Base-by-base conservation (phyloP, 192 early-diverging fungal genomes). In the Allomyces macrogynus region DNA sequence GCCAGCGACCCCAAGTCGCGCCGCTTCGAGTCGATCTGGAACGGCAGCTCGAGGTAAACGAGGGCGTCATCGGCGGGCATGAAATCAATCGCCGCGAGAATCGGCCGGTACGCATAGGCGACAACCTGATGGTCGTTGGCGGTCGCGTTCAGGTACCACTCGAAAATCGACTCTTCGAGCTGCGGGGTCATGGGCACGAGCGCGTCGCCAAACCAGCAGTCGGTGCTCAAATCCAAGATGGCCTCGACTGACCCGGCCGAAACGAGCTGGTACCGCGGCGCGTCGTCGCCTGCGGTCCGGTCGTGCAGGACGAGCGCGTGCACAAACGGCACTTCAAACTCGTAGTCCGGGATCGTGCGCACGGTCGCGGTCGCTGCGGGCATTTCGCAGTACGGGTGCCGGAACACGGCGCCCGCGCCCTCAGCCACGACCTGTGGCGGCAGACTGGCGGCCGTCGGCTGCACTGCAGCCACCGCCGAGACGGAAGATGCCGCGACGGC, bases 51-150 rank as follows among this genome's bases (percentile, higher is more conserved):
- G 10, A 62, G 5, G 24, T 67, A 67, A 4, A 66, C 42, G 7
- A 65, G 62, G 5, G 11, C 40, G 32, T 40, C 32, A 8, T 40
- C 7, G 3, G 32, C 32, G 8, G 32, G 32, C 32, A 40, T 40
- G 32, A 40, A 40, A 40, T 40, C 32, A 40, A 40, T 40, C 24
- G 64, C 26, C 69, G 69, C 65, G 62, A 69, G 76, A 43, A 94
- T 77, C 4, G 96, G 94, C 20, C 93, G 80, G 70, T 99, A 99
- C 0, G 94, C 81, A 68, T 89, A 99, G 0, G 89, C 93, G 61
- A 99, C 78, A 44, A 90, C 90, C 72, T 96, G 87, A 70, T 90
- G 76, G 69, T 97, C 96, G 69, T 87, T 87, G 43, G 88, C 79
- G 61, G 89, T 72, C 9, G 94, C 87, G 65, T 90, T 93, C 64